Percentiles rank a stretch among this genome's conserved stretches.
Conservation (phyloP, 2,329 filamentous ascomycete species). For the Diatrype stigma region DNA sequence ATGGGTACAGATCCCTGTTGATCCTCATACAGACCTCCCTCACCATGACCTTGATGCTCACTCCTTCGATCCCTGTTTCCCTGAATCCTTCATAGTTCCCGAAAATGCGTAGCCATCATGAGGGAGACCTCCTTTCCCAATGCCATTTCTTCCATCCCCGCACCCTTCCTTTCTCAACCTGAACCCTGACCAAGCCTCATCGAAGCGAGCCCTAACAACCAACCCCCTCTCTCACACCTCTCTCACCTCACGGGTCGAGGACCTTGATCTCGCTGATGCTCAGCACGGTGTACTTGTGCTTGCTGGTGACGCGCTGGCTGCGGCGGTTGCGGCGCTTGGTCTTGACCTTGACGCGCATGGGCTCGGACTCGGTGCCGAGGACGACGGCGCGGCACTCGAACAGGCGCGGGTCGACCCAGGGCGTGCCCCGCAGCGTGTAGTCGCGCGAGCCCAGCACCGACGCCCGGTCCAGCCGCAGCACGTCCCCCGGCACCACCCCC, state of each 20-base stretch:
- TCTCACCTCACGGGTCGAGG: slow-evolving; percentile 11
- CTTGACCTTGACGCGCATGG: slow-evolving; percentile 73
- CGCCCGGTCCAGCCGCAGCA: slow-evolving; percentile 83
- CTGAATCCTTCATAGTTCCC: too few relatives aligned
- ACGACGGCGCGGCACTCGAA: slow-evolving; percentile 85
- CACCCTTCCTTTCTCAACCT: not conserved
- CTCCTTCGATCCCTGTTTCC: too few relatives aligned
- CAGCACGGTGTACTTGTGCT: slow-evolving; percentile 85
- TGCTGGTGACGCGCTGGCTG: slow-evolving; percentile 75
- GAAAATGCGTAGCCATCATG: too few relatives aligned
- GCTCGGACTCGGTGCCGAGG: slow-evolving; percentile 77
- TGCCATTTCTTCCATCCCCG: not conserved
- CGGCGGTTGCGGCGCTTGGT: slow-evolving; percentile 74
- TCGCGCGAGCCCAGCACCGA: slow-evolving; percentile 80
- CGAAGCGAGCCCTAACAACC: too few relatives aligned
- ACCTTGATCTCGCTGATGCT: slow-evolving; percentile 78
- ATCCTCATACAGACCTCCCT: not conserved
- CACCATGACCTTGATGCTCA: not conserved
- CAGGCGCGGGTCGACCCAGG: slow-evolving; percentile 78
- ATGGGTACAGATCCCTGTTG: not conserved
- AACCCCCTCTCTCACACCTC: slow-evolving; percentile 2
- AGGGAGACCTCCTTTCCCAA: too few relatives aligned
- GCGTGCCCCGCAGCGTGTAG: slow-evolving; percentile 77
- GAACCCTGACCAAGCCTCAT: not conserved
- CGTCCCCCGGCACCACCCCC: slow-evolving; percentile 72